Percentiles rank a stretch among this genome's conserved stretches.
These are phyloP conservation scores for Zelonia costaricensis DNA, from an alignment of 208 protist genomes.

Conservation along the genomic window DNA sequence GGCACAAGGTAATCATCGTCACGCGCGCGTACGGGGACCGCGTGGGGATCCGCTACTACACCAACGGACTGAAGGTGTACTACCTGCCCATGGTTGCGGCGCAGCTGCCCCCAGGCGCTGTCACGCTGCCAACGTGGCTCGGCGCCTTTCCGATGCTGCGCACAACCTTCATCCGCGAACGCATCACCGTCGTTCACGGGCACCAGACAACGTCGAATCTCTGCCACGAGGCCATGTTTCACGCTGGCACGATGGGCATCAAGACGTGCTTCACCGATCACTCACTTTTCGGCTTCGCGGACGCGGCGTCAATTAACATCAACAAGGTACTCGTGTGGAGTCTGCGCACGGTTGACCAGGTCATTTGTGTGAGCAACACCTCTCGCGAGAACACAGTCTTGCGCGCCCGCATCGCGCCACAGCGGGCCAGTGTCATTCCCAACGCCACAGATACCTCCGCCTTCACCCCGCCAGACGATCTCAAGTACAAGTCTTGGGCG, in stretches of 20 bases:
- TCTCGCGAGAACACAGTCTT: slow-evolving; percentile 98
- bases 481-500: slow-evolving; percentile 92
- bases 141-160: slow-evolving; percentile 89
- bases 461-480: slow-evolving; percentile 88
- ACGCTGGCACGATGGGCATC: slow-evolving; percentile 95
- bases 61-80: slow-evolving; percentile 98
- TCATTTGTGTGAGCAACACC: slow-evolving; percentile 99
- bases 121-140: slow-evolving; percentile 92
- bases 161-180: slow-evolving; percentile 95
- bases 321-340: slow-evolving; percentile 98
- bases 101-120: slow-evolving; percentile 85
- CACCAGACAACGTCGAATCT: slow-evolving; percentile 97
- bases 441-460: slow-evolving; percentile 96
- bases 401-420: slow-evolving; percentile 90
- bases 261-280: slow-evolving; percentile 98
- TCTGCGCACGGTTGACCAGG: slow-evolving; percentile 94
- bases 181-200: slow-evolving; percentile 97
- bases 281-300: slow-evolving; percentile 98
- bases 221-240: slow-evolving; percentile 95
- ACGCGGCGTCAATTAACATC: slow-evolving; percentile 94
- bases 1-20: slow-evolving; percentile 97
- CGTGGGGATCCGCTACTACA: slow-evolving; percentile 96
- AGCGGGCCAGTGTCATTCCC: slow-evolving; percentile 96
- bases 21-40: slow-evolving; percentile 95
- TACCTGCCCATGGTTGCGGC: slow-evolving; percentile 95